These are phyloP conservation scores for Vitis rotundifolia DNA, from an alignment of 164 flowering plant genomes.

Conservation along the genomic window DNA sequence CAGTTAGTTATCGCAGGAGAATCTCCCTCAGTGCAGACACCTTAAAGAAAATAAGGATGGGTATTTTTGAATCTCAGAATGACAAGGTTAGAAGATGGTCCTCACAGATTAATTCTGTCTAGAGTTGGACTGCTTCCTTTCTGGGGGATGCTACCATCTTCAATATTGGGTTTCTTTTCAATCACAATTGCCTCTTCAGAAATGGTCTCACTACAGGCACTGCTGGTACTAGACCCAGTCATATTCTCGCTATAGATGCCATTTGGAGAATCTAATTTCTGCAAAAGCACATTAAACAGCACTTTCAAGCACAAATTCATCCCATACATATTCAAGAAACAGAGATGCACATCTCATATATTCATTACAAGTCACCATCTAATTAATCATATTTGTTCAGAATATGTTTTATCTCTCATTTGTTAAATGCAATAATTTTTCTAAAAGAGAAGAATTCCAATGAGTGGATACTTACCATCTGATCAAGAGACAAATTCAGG, in stretches of 20 bases:
- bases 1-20: background rate
- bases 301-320: background rate
- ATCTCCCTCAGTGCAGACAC: too few species aligned
- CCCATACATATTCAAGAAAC: too few species aligned
- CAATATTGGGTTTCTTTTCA: conserved; percentile 16
- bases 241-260: conserved; percentile 5
- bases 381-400: too few species aligned
- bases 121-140: conserved; percentile 40
- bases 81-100: background rate
- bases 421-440: too few species aligned
- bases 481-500: too few species aligned
- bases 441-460: too few species aligned
- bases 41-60: too few species aligned
- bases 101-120: conserved; percentile 65
- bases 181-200: conserved; percentile 13
- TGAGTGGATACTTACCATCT: too few species aligned
- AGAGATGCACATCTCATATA: too few species aligned
- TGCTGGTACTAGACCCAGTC: conserved; percentile 2
- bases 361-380: too few species aligned
- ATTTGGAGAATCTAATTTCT: conserved; percentile 25
- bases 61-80: background rate
- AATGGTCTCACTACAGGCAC: conserved; percentile 2
- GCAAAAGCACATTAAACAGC: conserved; percentile 12
- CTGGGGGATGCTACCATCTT: conserved; percentile 9
- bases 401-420: too few species aligned